These are phyloP conservation scores for Xylaria castorea DNA, from an alignment of 495 filamentous ascomycete genomes.

Conservation along the genomic window DNA sequence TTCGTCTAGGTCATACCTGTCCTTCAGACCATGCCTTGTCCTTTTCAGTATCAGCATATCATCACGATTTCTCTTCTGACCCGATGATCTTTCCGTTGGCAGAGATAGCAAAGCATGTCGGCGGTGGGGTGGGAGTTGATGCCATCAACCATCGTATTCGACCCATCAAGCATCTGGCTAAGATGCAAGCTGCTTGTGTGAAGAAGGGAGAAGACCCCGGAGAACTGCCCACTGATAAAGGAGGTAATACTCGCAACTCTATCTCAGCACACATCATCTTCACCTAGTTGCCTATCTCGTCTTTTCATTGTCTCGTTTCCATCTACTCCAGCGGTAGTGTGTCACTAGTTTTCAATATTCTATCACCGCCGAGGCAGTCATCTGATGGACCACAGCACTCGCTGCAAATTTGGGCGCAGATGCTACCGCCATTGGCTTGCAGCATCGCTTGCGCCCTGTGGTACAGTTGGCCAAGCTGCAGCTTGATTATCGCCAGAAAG, in stretches of 20 bases:
- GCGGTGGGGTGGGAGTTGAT: conserved; percentile 28
- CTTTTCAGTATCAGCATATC: background rate
- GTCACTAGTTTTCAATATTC: background rate
- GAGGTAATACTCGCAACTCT: conserved; percentile 22
- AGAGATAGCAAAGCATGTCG: conserved; percentile 26
- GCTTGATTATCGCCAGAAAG: conserved; percentile 1
- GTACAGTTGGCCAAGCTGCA: conserved; percentile 43
- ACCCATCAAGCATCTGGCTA: conserved; percentile 42
- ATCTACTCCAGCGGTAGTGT: background rate
- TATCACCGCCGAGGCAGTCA: conserved; percentile 1
- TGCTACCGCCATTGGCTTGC: conserved; percentile 43
- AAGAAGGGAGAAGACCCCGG: conserved; percentile 27
- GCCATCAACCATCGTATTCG: conserved; percentile 54
- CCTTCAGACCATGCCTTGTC: background rate
- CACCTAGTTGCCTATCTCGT: conserved; percentile 4
- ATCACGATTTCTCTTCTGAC: conserved; percentile 23
- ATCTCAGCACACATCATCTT: background rate
- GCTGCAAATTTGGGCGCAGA: conserved; percentile 34
- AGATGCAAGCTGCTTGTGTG: conserved; percentile 31
- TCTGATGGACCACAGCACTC: conserved; percentile 34
- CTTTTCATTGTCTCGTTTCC: background rate
- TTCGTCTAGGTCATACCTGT: background rate
- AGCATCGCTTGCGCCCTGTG: conserved; percentile 55
- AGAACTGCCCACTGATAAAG: conserved; percentile 26
- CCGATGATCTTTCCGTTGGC: conserved; percentile 11